These are phyloP conservation scores for Candida coquimbonensis DNA, from an alignment of 805 yeast species.

Conservation along the genomic window DNA sequence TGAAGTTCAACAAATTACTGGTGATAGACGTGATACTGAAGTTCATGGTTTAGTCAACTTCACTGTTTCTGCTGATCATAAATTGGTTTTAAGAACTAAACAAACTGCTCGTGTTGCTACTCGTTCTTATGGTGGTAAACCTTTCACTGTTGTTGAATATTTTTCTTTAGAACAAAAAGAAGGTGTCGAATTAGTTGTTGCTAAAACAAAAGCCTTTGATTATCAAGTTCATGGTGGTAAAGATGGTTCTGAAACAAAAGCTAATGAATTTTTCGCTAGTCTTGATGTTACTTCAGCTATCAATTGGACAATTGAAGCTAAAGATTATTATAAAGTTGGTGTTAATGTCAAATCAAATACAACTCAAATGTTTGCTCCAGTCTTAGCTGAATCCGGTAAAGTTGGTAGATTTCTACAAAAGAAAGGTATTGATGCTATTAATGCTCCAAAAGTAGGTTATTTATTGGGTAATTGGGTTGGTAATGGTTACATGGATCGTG, in stretches of 20 bases:
- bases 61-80: slow-evolving; percentile 33
- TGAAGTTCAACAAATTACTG: slow-evolving; percentile 24
- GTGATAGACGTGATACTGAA: neutral
- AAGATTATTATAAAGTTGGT: slow-evolving; percentile 26
- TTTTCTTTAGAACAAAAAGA: slow-evolving; percentile 16
- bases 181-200: slow-evolving; percentile 9
- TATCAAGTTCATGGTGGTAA: slow-evolving; percentile 11
- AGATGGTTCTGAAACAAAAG: slow-evolving; percentile 12
- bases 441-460: slow-evolving; percentile 29
- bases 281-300: slow-evolving; percentile 13
- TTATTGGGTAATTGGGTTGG: slow-evolving; percentile 37
- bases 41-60: slow-evolving; percentile 17
- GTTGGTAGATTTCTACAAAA: slow-evolving; percentile 24
- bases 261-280: slow-evolving; percentile 19
- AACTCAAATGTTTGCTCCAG: slow-evolving; percentile 30
- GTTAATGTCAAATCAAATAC: slow-evolving; percentile 26
- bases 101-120: slow-evolving; percentile 17
- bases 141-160: slow-evolving; percentile 20
- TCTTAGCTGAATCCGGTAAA: slow-evolving; percentile 27
- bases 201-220: neutral
- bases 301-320: slow-evolving; percentile 35
- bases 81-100: slow-evolving; percentile 32
- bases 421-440: slow-evolving; percentile 13
- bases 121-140: slow-evolving; percentile 11
- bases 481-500: slow-evolving; percentile 24